Evolutionary conservation across 106 monocot species (phyloP), one percentile per base, ranked within the genome.

Genomic region (Chionographis japonica): DNA sequence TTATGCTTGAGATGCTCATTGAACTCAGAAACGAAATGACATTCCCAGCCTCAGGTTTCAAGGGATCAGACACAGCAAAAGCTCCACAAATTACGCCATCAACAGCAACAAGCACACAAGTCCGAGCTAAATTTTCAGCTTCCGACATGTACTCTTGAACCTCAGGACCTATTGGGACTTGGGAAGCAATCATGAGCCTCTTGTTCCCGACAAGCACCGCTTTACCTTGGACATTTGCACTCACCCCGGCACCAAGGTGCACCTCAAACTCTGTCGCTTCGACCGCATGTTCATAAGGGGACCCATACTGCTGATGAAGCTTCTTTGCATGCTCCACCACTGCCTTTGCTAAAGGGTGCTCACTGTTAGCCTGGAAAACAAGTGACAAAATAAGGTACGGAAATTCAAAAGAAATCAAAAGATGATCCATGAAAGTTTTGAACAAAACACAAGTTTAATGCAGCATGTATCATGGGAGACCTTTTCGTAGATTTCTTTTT

Each of bases 311-410:
- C 41, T 79, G 66, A 49, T 72, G 77, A 9, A 94, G 81, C 49
- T 80, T 89, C 72, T 86, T 84, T 11, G 81, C 54, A 69, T 91
- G 63, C 7, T 77, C 85, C 4, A 91, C 69, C 2, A 95, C 49
- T 57, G 95, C 91, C 65, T 84, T 95, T 60, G 95, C 85, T 64
- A 95, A 58, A 61, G 94, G 94, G 43, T 95, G 94, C 73, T 94
- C 94, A 65, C 95, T 91, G 54, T 91, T 84, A 51, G 65, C 91
- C 91, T 95, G 59, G 2, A 3, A 37, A 56, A 46, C 60, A 46
- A 4, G n/a, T 12, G 58, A 55, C 13, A 56, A 61, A 40, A 56
- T 63, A 16, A 13, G 2, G 16, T 37, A 50, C 54, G 37, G 5
- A 4, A 54, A 64, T 3, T 40, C 4, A 7, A 46, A 46, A 46